Evolutionary conservation across 176 grass and related monocot species (phyloP).

Genomic region (Oryza longistaminata): DNA sequence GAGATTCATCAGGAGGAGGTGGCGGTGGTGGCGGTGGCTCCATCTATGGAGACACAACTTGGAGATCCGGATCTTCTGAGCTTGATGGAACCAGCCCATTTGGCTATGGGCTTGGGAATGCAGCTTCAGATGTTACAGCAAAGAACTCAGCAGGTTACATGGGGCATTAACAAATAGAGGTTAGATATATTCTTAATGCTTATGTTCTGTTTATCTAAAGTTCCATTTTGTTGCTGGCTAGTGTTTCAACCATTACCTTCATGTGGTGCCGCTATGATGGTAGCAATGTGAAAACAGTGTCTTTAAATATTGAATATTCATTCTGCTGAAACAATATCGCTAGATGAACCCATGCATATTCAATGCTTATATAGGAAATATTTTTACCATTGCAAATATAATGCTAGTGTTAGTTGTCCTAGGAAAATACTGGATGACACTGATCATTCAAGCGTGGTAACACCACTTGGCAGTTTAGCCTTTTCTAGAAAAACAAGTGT

Average conservation of each 20-base stretch:
- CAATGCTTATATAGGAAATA: background rate
- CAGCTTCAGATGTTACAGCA: constrained; percentile 59
- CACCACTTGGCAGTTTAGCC: constrained; percentile 1
- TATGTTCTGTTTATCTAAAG: background rate
- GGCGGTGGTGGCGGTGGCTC: constrained; percentile 52
- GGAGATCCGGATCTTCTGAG: constrained; percentile 71
- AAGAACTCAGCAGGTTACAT: constrained; percentile 64
- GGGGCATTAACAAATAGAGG: constrained; percentile 76
- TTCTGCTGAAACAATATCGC: background rate
- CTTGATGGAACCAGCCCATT: constrained; percentile 70
- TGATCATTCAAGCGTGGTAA: background rate
- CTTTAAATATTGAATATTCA: constrained; percentile 1
- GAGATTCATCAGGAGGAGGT: constrained; percentile 52
- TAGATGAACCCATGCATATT: background rate
- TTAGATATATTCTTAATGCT: constrained; percentile 42
- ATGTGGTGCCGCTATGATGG: background rate
- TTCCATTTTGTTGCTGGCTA: background rate
- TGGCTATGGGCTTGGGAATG: constrained; percentile 71
- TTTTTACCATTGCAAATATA: background rate
- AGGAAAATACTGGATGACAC: constrained; percentile 9
- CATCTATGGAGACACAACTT: constrained; percentile 74
- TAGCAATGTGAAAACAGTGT: constrained; percentile 19
- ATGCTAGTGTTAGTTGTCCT: background rate
- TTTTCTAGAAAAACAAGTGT: background rate
- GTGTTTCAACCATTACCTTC: constrained; percentile 19